A percentile compares a stretch with the other conserved stretches of the same genome.
Conservation (phyloP, 192 early-diverging fungal species). For the Linnemannia zychae region DNA sequence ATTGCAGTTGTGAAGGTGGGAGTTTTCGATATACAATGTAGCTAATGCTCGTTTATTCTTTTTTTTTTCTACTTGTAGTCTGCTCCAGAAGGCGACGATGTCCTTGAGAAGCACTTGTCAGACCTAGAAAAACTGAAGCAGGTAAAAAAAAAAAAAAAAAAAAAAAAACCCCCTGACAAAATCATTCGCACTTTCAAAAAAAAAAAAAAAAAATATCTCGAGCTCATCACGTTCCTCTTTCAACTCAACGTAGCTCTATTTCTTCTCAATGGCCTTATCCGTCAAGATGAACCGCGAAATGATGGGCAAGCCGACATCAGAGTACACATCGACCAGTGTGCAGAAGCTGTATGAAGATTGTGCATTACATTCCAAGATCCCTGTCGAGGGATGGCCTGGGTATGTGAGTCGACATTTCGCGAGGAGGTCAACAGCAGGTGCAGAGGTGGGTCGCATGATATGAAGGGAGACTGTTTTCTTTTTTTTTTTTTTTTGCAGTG, state of each 20-base stretch:
- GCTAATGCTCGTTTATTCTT: background rate
- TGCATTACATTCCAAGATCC: conserved; percentile 22
- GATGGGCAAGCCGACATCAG: conserved; percentile 39
- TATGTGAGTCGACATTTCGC: conserved; percentile 49
- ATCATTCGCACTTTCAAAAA: no score
- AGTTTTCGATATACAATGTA: no score
- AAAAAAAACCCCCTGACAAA: no score
- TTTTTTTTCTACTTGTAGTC: background rate
- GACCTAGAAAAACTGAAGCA: conserved; percentile 51
- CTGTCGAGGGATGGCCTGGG: conserved; percentile 52
- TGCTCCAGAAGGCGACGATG: background rate
- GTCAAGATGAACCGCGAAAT: conserved; percentile 57
- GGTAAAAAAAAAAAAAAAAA: background rate
- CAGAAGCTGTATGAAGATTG: conserved; percentile 53
- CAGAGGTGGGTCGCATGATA: no score
- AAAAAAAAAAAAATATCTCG: no score
- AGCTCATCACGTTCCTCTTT: background rate
- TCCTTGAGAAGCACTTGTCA: conserved; percentile 24
- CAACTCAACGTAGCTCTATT: conserved; percentile 28
- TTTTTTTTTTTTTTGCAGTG: no score
- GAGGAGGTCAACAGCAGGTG: background rate
- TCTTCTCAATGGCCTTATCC: conserved; percentile 48
- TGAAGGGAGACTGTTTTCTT: no score
- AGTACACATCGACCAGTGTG: conserved; percentile 46
- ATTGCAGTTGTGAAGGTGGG: no score